phyloP scores from a whole-genome alignment of 306 rosid genomes.

The Abrus precatorius region DNA sequence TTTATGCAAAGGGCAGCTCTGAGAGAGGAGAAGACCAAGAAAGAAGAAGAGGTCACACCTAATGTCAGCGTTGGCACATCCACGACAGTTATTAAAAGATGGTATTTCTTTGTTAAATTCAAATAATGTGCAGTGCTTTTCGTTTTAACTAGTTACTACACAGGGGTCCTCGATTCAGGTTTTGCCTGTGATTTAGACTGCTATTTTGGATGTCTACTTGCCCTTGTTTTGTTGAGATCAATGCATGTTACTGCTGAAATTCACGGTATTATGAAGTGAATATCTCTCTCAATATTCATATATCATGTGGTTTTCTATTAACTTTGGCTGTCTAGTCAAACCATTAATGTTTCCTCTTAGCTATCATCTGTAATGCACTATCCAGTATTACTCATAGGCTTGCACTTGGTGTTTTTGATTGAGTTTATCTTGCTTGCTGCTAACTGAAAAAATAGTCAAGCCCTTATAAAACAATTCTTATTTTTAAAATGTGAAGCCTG shows the following conservation, averaged over 20 bases:
- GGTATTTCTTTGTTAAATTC: constrained; percentile 56
- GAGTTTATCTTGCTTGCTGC: constrained; percentile 34
- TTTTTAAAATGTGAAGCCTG: not conserved
- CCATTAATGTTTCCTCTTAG: not conserved
- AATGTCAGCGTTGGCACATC: constrained; percentile 57
- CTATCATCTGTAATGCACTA: constrained; percentile 4
- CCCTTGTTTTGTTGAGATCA: not conserved
- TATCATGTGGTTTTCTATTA: not conserved
- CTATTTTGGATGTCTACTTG: too few species aligned
- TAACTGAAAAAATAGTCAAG: not conserved
- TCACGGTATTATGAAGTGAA: not conserved
- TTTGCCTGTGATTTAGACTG: not conserved
- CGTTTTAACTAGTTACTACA: not conserved
- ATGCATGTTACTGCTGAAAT: not conserved
- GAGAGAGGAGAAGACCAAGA: constrained; percentile 71
- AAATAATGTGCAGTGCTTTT: not conserved
- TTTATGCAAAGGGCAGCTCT: constrained; percentile 91
- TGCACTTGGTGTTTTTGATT: not conserved
- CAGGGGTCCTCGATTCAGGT: not conserved
- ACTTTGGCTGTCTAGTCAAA: constrained; percentile 7
- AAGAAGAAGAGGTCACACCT: constrained; percentile 60
- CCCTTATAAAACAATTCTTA: not conserved
- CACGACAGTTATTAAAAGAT: constrained; percentile 53
- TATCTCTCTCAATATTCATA: not conserved
- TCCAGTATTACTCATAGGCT: not conserved